These are phyloP conservation scores for Blastobotrys parvus DNA, from an alignment of 805 yeast genomes.

Conservation along the genomic window DNA sequence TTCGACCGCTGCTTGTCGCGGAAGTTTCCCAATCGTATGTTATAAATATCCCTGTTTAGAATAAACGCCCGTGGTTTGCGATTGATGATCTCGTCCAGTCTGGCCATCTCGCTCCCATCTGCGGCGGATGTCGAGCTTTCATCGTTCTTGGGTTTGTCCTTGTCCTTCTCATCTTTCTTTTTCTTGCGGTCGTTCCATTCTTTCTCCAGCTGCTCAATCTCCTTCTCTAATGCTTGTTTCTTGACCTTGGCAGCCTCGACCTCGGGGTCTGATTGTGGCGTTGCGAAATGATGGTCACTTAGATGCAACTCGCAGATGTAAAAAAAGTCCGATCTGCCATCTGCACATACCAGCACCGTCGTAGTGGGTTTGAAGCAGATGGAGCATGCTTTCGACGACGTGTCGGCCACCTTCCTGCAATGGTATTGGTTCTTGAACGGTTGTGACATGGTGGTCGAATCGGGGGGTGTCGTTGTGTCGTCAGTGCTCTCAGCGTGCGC, in stretches of 20 bases:
- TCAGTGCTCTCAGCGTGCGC: too few relatives aligned
- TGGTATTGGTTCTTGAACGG: constrained; percentile 38
- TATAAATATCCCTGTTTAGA: constrained; percentile 36
- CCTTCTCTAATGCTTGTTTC: constrained; percentile 21
- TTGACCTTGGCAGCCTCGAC: constrained; percentile 26
- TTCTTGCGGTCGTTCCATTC: constrained; percentile 14
- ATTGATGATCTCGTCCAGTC: constrained; percentile 20
- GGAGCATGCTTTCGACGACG: constrained; percentile 38
- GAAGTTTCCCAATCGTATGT: constrained; percentile 30
- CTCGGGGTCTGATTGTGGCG: constrained; percentile 32
- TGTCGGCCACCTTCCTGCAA: constrained; percentile 38
- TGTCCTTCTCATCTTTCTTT: constrained; percentile 12
- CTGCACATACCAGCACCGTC: constrained; percentile 40
- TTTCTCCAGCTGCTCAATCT: constrained; percentile 25
- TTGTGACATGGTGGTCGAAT: neutral
- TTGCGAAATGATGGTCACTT: constrained; percentile 40
- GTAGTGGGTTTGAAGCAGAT: constrained; percentile 47
- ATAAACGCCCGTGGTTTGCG: constrained; percentile 33
- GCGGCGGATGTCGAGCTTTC: constrained; percentile 18
- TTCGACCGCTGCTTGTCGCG: constrained; percentile 24
- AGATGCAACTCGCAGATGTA: constrained; percentile 45
- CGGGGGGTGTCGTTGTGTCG: too few relatives aligned
- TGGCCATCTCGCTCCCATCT: constrained; percentile 9
- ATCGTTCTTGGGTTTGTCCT: constrained; percentile 22
- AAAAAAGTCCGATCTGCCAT: constrained; percentile 41